phyloP scores from a whole-genome alignment of 2,329 filamentous ascomycete species.

The Pezicula carpinea region DNA sequence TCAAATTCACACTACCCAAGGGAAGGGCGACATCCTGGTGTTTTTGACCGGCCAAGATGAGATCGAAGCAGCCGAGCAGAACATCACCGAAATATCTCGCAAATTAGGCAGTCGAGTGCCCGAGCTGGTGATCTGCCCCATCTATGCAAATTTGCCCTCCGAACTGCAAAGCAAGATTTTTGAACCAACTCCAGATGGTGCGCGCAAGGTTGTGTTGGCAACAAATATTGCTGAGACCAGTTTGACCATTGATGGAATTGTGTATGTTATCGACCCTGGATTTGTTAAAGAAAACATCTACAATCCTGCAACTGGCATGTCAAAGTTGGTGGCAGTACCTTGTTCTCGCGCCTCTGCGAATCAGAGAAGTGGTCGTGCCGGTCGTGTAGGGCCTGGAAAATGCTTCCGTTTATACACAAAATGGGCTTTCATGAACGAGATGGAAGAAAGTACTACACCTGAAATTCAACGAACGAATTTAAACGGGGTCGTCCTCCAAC shows the following conservation, averaged over 20 bases:
- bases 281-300: slow-evolving; percentile 96
- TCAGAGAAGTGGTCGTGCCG: slow-evolving; percentile 87
- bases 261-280: slow-evolving; percentile 92
- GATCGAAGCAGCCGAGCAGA: slow-evolving; percentile 82
- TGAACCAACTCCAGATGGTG: slow-evolving; percentile 79
- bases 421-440: slow-evolving; percentile 89
- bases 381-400: slow-evolving; percentile 86
- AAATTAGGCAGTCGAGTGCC: slow-evolving; percentile 82
- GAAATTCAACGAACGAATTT: slow-evolving; percentile 92
- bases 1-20: slow-evolving; percentile 87
- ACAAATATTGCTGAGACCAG: slow-evolving; percentile 98
- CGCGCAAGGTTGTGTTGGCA: slow-evolving; percentile 86
- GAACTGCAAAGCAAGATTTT: slow-evolving; percentile 93
- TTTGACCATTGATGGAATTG: slow-evolving; percentile 92
- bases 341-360: slow-evolving; percentile 90
- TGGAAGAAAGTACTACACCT: slow-evolving; percentile 86
- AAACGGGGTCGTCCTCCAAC: slow-evolving; percentile 73
- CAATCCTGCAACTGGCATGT: slow-evolving; percentile 88
- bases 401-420: slow-evolving; percentile 93
- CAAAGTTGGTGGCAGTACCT: slow-evolving; percentile 83
- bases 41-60: slow-evolving; percentile 96
- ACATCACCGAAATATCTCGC: slow-evolving; percentile 77
- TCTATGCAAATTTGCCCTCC: slow-evolving; percentile 89
- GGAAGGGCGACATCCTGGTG: slow-evolving; percentile 83
- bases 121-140: slow-evolving; percentile 85